Evolutionary conservation across 2,329 filamentous ascomycete genomes (phyloP).

Genomic region (Penicillium sp.): DNA sequence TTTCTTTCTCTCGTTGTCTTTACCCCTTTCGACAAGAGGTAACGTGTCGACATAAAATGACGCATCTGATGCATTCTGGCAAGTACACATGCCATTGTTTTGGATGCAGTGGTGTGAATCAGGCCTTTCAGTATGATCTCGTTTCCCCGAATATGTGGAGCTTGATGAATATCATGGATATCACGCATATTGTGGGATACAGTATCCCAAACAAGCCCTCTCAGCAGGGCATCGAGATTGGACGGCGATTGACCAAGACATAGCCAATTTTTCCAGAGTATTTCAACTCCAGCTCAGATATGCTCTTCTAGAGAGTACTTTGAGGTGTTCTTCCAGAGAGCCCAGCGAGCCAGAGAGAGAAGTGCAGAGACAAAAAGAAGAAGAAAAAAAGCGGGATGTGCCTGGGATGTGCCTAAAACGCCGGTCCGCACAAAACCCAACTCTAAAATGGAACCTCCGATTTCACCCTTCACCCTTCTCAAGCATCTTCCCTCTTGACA

Average conservation of each 20-base stretch:
- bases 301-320: too few relatives aligned
- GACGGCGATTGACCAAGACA: not conserved
- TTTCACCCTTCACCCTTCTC: too few relatives aligned
- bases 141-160: not conserved
- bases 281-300: too few relatives aligned
- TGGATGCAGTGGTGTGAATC: not conserved
- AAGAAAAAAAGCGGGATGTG: not conserved
- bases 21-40: not conserved
- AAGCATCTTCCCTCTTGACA: too few relatives aligned
- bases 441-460: not conserved
- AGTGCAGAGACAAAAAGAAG: not conserved
- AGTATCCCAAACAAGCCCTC: too few relatives aligned
- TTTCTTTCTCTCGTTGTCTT: not conserved
- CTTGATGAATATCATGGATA: not conserved
- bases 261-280: not conserved
- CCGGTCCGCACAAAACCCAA: not conserved
- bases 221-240: not conserved
- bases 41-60: not conserved
- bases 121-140: not conserved
- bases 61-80: not conserved
- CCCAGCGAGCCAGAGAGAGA: not conserved
- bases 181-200: too few relatives aligned
- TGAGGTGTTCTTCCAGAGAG: too few relatives aligned
- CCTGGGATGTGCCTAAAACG: not conserved
- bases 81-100: too few relatives aligned